Evolutionary conservation across 2,329 filamentous ascomycete genomes (phyloP).

Genomic region (Venturia carpophila): DNA sequence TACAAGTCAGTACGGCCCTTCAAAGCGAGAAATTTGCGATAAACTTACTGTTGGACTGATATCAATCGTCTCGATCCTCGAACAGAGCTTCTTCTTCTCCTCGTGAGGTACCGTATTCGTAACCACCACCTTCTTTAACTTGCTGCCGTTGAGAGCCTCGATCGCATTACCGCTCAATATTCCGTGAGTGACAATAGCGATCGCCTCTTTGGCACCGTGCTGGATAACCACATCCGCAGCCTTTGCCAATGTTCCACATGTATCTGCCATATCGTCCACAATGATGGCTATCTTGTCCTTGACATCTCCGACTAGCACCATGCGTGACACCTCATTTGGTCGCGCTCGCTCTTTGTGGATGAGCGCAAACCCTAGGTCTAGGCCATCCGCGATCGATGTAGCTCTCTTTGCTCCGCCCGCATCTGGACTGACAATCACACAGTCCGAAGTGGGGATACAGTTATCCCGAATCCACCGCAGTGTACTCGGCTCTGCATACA

Average conservation of each 20-base stretch:
- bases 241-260: slow-evolving; percentile 81
- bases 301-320: slow-evolving; percentile 95
- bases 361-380: slow-evolving; percentile 84
- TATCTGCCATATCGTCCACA: slow-evolving; percentile 97
- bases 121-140: slow-evolving; percentile 71
- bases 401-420: slow-evolving; percentile 90
- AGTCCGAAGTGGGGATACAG: slow-evolving; percentile 62
- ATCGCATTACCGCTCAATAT: slow-evolving; percentile 85
- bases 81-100: slow-evolving; percentile 71
- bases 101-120: slow-evolving; percentile 81
- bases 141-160: slow-evolving; percentile 72
- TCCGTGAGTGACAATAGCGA: slow-evolving; percentile 92
- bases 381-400: slow-evolving; percentile 83
- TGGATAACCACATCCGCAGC: slow-evolving; percentile 82
- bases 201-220: slow-evolving; percentile 78
- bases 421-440: slow-evolving; percentile 90
- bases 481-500: slow-evolving; percentile 90
- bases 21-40: slow-evolving; percentile 4
- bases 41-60: slow-evolving; percentile 64
- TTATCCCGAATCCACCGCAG: slow-evolving; percentile 88
- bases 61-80: slow-evolving; percentile 82
- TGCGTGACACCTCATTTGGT: slow-evolving; percentile 83
- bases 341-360: slow-evolving; percentile 94
- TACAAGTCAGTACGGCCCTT: slow-evolving; percentile 15
- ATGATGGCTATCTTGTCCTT: slow-evolving; percentile 87